Evolutionary conservation across 495 filamentous ascomycete species (phyloP), one percentile per base, ranked within the genome.

Genomic region (Aspergillus bertholletiae): DNA sequence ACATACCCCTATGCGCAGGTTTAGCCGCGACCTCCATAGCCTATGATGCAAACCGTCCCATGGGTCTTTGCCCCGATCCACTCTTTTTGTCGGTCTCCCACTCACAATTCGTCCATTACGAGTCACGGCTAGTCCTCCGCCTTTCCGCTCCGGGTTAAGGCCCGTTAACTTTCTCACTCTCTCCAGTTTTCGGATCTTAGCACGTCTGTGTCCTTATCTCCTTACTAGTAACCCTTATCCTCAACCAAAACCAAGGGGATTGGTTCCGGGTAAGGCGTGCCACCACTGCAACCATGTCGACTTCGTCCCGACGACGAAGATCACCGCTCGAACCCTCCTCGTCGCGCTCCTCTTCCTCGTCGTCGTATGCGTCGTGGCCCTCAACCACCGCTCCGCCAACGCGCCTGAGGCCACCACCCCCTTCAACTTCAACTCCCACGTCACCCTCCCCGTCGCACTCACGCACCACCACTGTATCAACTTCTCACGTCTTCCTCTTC

Each of bases 401-500:
- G 6, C 45, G 54, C 46, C 46, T 56, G 32, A 54, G 51, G 46
- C 58, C 51, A 35, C 46, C 28, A 43, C 13, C 40, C 20, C 39
- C 62, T 23, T 37, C 55, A 53, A 34, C 58, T 45, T 41, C 51
- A 28, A 49, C 49, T 3, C 2, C 34, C 7, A 13, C n/a, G n/a
- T n/a, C n/a, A n/a, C n/a, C n/a, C n/a, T n/a, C n/a, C n/a, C n/a
- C n/a, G n/a, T n/a, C n/a, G n/a, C n/a, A n/a, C n/a, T n/a, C n/a
- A n/a, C n/a, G n/a, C n/a, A n/a, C n/a, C n/a, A n/a, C n/a, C n/a
- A n/a, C n/a, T n/a, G n/a, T n/a, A 43, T 22, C 39, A 43, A 8
- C 39, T 8, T 43, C n/a, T 7, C 39, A 43, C 11, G 70, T 86
- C 51, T 75, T 89, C 47, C 72, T 82, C 37, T 75, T 84, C 37